These are phyloP conservation scores for Neocucurbitaria cava DNA, from an alignment of 2,329 filamentous ascomycete genomes.

Conservation along the genomic window DNA sequence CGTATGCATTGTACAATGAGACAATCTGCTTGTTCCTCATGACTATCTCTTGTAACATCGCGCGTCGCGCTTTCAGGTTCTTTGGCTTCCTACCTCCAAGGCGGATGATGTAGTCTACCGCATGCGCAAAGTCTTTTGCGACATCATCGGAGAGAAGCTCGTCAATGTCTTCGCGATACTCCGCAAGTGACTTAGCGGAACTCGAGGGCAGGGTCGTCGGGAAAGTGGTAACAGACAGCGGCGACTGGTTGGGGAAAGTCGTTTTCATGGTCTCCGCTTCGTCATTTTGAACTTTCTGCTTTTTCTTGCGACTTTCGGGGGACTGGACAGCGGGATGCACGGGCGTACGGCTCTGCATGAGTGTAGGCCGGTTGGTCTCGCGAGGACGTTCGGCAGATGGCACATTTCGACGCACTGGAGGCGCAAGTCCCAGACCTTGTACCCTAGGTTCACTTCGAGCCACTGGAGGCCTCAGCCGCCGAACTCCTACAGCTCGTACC, in stretches of 20 bases:
- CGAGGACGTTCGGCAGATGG: too few species aligned
- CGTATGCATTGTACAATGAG: slow-evolving; percentile 3
- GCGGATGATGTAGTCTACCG: background rate
- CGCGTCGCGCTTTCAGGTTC: background rate
- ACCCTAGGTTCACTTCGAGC: too few species aligned
- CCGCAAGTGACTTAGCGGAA: background rate
- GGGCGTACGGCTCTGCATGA: too few species aligned
- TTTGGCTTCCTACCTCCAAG: background rate
- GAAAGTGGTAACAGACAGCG: background rate
- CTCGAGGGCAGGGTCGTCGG: background rate
- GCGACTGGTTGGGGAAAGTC: background rate
- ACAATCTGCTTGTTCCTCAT: background rate
- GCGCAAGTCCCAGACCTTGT: too few species aligned
- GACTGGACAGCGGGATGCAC: too few species aligned
- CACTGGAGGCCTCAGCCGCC: too few species aligned
- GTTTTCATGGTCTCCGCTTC: background rate
- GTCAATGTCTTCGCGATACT: background rate
- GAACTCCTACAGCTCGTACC: too few species aligned
- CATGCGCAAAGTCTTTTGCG: background rate
- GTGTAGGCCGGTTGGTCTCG: too few species aligned
- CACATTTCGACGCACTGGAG: too few species aligned
- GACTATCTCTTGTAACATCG: background rate
- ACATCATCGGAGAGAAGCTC: background rate
- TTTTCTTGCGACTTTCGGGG: too few species aligned
- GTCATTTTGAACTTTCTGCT: too few species aligned